Evolutionary conservation across 495 filamentous ascomycete genomes (phyloP).

Genomic region (Aspergillus taichungensis): DNA sequence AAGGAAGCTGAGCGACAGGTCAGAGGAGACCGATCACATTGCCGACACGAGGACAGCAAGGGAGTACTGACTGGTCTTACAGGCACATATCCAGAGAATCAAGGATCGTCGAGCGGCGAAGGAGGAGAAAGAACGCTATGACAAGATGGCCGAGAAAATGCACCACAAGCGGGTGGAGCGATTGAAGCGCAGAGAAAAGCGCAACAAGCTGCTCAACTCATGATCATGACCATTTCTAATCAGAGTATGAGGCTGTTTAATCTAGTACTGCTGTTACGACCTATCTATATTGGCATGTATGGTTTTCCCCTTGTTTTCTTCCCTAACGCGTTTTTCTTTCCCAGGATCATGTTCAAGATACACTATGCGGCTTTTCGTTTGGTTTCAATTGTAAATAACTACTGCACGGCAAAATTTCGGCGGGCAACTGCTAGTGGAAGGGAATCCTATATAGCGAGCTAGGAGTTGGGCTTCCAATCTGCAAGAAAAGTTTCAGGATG

Average conservation of each 20-base stretch:
- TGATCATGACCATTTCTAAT: constrained; percentile 32
- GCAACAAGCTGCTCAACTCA: constrained; percentile 92
- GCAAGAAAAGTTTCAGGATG: no score
- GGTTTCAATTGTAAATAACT: no score
- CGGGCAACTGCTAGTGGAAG: no score
- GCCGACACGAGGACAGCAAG: not conserved
- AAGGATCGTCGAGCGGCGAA: constrained; percentile 77
- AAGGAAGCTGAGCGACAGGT: constrained; percentile 85
- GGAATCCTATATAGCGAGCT: no score
- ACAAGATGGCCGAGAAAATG: constrained; percentile 96
- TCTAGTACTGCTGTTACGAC: no score
- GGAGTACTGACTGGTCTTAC: constrained; percentile 7
- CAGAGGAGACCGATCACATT: constrained; percentile 5
- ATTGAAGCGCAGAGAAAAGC: constrained; percentile 88
- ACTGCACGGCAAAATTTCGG: no score
- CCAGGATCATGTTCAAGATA: no score
- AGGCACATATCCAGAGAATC: constrained; percentile 69
- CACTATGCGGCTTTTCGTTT: no score
- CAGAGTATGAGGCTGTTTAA: no score
- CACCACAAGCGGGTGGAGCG: constrained; percentile 89
- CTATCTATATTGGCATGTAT: no score
- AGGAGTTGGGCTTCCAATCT: no score
- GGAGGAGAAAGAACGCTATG: constrained; percentile 88
- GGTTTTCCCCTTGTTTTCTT: not conserved
- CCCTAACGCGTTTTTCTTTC: no score